A percentile compares a stretch with the other conserved stretches of the same genome.
These are phyloP conservation scores for Melanogaster broomeanus DNA, from an alignment of 768 basidiomycete genomes.

Conservation along the genomic window DNA sequence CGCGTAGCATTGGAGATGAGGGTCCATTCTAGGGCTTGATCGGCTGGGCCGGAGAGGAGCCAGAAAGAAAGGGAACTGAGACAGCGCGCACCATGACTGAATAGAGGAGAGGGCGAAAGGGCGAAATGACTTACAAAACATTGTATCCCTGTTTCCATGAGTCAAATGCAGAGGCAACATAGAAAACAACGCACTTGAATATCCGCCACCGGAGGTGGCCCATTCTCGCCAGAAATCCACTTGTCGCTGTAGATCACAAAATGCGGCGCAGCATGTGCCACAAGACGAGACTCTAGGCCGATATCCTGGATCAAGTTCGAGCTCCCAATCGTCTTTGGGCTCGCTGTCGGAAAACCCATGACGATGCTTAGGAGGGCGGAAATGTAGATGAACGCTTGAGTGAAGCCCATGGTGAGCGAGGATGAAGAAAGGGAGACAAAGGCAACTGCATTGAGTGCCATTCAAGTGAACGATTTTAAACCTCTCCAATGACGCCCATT, in stretches of 20 bases:
- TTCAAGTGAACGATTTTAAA: not conserved
- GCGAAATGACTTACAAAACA: slow-evolving; percentile 47
- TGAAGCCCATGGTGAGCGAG: not conserved
- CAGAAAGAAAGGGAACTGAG: slow-evolving; percentile 53
- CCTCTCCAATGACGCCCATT: not conserved
- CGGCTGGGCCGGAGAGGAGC: slow-evolving; percentile 54
- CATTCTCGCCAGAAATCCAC: slow-evolving; percentile 38
- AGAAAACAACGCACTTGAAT: slow-evolving; percentile 27
- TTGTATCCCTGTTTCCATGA: slow-evolving; percentile 49
- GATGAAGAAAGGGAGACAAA: not conserved
- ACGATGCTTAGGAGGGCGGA: not conserved
- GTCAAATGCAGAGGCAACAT: not conserved
- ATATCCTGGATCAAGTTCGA: not conserved
- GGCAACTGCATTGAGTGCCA: not conserved
- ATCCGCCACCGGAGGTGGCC: slow-evolving; percentile 35
- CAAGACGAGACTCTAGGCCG: not conserved
- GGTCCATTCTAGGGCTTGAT: slow-evolving; percentile 62
- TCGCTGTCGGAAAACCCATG: not conserved
- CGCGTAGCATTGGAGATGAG: slow-evolving; percentile 46
- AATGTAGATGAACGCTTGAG: not conserved
- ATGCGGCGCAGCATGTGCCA: slow-evolving; percentile 35
- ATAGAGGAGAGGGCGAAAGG: not conserved
- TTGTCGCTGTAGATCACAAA: slow-evolving; percentile 43
- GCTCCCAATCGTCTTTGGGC: not conserved
- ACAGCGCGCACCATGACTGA: slow-evolving; percentile 1